Evolutionary conservation across 2,329 filamentous ascomycete species (phyloP).

Genomic region (Cercospora sojina): DNA sequence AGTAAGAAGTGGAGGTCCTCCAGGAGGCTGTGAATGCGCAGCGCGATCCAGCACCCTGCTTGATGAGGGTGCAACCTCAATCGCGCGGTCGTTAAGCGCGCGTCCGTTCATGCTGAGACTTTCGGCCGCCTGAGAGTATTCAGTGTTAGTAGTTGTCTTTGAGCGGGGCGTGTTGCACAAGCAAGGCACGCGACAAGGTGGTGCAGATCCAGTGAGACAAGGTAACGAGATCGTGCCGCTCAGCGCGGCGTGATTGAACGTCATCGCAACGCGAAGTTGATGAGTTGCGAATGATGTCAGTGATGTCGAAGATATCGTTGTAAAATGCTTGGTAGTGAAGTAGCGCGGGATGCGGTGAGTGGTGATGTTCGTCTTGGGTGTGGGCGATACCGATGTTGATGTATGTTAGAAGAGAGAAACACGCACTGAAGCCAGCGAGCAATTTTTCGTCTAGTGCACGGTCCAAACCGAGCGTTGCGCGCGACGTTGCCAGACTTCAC

Average conservation of each 20-base stretch:
- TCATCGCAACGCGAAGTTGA: slow-evolving; percentile 10
- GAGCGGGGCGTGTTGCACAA: slow-evolving; percentile 13
- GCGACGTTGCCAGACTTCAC: slow-evolving; percentile 14
- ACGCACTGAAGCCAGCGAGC: slow-evolving; percentile 10
- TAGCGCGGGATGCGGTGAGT: not conserved
- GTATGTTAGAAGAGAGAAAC: not conserved
- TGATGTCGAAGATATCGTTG: not conserved
- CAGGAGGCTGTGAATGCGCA: slow-evolving; percentile 58
- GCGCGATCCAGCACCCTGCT: slow-evolving; percentile 93
- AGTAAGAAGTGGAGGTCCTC: slow-evolving; percentile 66
- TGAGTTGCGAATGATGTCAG: not conserved
- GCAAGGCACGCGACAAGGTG: slow-evolving; percentile 19
- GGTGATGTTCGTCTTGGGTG: not conserved
- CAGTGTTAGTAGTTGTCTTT: slow-evolving; percentile 17
- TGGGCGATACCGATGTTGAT: slow-evolving; percentile 4
- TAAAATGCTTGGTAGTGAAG: not conserved
- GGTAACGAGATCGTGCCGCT: slow-evolving; percentile 12
- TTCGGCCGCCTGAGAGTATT: slow-evolving; percentile 72
- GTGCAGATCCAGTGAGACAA: slow-evolving; percentile 19
- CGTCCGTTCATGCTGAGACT: slow-evolving; percentile 99
- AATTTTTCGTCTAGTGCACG: slow-evolving; percentile 14
- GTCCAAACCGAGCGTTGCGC: slow-evolving; percentile 8
- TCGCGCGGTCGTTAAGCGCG: slow-evolving; percentile 96
- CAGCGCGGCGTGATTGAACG: slow-evolving; percentile 10
- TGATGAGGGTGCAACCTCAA: slow-evolving; percentile 97